These are phyloP conservation scores for Cryoendolithus antarcticus DNA, from an alignment of 2,329 filamentous ascomycete species.

Conservation along the genomic window DNA sequence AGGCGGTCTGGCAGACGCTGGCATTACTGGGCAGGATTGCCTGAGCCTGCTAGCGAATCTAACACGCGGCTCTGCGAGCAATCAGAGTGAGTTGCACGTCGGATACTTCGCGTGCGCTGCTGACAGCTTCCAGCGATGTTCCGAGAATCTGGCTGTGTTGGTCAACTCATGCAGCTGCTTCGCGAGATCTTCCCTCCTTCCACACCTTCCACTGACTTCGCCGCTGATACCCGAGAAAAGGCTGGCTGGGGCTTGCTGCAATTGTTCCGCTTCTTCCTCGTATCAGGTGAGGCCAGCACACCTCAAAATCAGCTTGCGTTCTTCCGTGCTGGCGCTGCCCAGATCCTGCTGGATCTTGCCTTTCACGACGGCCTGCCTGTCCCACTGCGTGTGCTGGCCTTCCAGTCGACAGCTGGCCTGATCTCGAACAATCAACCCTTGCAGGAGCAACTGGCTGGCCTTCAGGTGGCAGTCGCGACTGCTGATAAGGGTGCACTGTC, in stretches of 20 bases:
- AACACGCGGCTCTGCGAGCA: slow-evolving; percentile 73
- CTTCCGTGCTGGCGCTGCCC: slow-evolving; percentile 68
- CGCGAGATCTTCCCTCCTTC: slow-evolving; percentile 41
- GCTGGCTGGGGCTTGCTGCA: slow-evolving; percentile 85
- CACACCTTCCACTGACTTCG: slow-evolving; percentile 12
- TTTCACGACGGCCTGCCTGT: slow-evolving; percentile 63
- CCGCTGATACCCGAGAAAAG: slow-evolving; percentile 57
- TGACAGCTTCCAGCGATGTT: slow-evolving; percentile 47
- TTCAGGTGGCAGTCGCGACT: slow-evolving; percentile 50
- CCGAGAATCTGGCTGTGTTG: slow-evolving; percentile 74
- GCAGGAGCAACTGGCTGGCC: slow-evolving; percentile 80
- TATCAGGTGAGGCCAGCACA: slow-evolving; percentile 67
- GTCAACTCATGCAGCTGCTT: slow-evolving; percentile 53
- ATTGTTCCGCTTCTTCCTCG: slow-evolving; percentile 75
- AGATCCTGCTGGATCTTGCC: slow-evolving; percentile 67
- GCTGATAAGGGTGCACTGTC: slow-evolving; percentile 9
- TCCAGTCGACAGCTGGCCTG: slow-evolving; percentile 75
- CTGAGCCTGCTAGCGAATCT: slow-evolving; percentile 83
- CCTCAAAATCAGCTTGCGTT: slow-evolving; percentile 75
- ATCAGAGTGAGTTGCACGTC: slow-evolving; percentile 46
- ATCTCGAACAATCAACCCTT: slow-evolving; percentile 68
- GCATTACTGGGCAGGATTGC: slow-evolving; percentile 83
- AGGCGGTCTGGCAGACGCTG: slow-evolving; percentile 69
- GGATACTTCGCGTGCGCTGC: background rate
- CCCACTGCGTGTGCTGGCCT: slow-evolving; percentile 73